Conservation (phyloP, 1,284 basidiomycete species). For the Polyporus tsugae region DNA sequence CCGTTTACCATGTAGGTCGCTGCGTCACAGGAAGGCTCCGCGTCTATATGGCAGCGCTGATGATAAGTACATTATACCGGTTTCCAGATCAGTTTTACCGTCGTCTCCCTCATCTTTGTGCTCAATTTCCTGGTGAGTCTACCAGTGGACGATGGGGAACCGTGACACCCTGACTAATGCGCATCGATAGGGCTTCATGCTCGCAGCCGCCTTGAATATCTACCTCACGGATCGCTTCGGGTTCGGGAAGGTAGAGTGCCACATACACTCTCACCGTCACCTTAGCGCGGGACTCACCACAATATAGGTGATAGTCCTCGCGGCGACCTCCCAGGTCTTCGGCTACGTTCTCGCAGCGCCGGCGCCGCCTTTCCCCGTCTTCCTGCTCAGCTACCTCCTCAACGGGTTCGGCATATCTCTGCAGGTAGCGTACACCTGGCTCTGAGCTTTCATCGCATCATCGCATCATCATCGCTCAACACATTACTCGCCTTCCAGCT, state of each 20-base stretch:
- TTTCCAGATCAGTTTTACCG: constrained; percentile 48
- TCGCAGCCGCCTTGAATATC: constrained; percentile 57
- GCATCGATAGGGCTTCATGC: constrained; percentile 53
- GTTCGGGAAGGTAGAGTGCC: constrained; percentile 61
- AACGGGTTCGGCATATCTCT: constrained; percentile 63
- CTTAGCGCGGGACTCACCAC: not conserved
- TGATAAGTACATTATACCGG: not conserved
- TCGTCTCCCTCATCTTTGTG: constrained; percentile 66
- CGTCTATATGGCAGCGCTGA: not conserved
- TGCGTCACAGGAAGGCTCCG: not conserved
- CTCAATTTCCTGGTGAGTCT: constrained; percentile 56
- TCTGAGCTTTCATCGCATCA: not conserved
- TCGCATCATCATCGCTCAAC: no score
- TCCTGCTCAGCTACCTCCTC: constrained; percentile 63
- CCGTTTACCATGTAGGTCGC: constrained; percentile 56
- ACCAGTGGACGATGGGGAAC: not conserved
- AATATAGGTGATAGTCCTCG: constrained; percentile 8
- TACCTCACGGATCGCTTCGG: constrained; percentile 59
- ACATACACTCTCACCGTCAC: no score
- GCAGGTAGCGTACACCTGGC: constrained; percentile 21
- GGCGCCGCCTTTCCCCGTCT: constrained; percentile 72
- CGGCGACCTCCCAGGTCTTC: constrained; percentile 48
- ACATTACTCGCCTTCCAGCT: constrained; percentile 42
- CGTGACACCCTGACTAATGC: not conserved
- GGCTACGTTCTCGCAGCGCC: constrained; percentile 66